phyloP scores from a whole-genome alignment of 208 protist genomes.

The Herpetomonas samuelpessoai region DNA sequence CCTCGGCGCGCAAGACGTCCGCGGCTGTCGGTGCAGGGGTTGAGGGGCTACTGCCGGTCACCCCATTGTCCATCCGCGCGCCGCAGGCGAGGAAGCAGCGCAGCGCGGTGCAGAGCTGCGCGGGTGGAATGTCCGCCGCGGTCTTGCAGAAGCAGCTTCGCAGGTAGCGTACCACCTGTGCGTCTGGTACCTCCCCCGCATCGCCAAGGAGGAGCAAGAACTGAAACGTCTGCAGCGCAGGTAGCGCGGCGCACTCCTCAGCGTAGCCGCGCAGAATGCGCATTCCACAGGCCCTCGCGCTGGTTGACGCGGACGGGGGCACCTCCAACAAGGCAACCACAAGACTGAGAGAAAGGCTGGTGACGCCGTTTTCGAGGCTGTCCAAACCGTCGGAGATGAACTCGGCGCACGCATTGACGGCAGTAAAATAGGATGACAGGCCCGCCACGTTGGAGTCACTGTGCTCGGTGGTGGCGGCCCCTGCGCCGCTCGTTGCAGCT shows the following conservation, averaged over 20 bases:
- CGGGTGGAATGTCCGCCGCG: constrained; percentile 59
- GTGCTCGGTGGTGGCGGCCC: too few relatives aligned
- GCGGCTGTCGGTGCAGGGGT: background rate
- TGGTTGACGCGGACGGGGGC: constrained; percentile 25
- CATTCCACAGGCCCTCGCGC: constrained; percentile 35
- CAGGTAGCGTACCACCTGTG: constrained; percentile 44
- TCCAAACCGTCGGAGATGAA: constrained; percentile 47
- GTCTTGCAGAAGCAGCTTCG: constrained; percentile 73
- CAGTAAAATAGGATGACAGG: constrained; percentile 50
- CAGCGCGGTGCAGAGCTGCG: constrained; percentile 76
- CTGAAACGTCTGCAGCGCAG: constrained; percentile 71
- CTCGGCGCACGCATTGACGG: constrained; percentile 46
- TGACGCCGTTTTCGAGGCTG: constrained; percentile 32
- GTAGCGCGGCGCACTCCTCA: constrained; percentile 47
- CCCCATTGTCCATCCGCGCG: constrained; percentile 5
- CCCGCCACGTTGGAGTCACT: too few relatives aligned
- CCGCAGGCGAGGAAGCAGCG: constrained; percentile 33
- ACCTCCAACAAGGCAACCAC: constrained; percentile 30
- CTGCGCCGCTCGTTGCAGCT: too few relatives aligned
- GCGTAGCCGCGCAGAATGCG: constrained; percentile 55
- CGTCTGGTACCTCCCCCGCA: constrained; percentile 34
- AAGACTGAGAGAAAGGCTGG: constrained; percentile 28
- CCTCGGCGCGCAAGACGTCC: background rate
- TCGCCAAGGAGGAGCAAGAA: constrained; percentile 74
- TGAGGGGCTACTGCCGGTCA: background rate